phyloP scores from a whole-genome alignment of 345 rosid species.

The Eucalyptus cloeziana region DNA sequence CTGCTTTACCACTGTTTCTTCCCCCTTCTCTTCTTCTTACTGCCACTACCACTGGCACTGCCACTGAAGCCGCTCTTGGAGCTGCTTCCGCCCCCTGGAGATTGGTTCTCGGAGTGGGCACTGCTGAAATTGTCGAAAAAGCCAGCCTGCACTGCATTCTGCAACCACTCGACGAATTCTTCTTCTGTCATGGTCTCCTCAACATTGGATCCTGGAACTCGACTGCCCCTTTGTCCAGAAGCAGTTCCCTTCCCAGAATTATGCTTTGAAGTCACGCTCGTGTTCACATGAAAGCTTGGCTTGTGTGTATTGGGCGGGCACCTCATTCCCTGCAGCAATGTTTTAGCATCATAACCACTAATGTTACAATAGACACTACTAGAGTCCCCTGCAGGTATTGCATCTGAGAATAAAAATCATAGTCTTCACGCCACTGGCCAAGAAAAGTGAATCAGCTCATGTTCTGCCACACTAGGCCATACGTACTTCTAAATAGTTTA shows the following conservation, averaged over 20 bases:
- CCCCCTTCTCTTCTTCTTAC: conserved; percentile 68
- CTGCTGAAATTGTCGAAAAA: conserved; percentile 39
- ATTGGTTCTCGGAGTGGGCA: conserved; percentile 6
- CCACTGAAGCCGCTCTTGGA: conserved; percentile 16
- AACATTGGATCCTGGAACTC: conserved; percentile 29
- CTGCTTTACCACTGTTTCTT: conserved; percentile 66
- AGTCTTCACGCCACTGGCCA: neutral
- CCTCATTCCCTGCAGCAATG: conserved; percentile 79
- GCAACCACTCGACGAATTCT: conserved; percentile 80
- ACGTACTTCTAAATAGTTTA: neutral
- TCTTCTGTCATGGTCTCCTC: conserved; percentile 92
- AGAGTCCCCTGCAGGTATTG: neutral
- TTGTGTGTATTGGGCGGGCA: conserved; percentile 89
- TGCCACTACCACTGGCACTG: conserved; percentile 12
- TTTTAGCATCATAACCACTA: neutral
- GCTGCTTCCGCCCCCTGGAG: conserved; percentile 23
- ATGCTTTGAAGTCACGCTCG: conserved; percentile 49
- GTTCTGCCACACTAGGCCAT: neutral
- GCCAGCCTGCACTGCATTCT: conserved; percentile 79
- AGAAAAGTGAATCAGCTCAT: neutral
- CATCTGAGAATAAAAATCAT: neutral
- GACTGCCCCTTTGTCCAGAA: conserved; percentile 50
- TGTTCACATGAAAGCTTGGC: conserved; percentile 95
- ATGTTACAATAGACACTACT: neutral
- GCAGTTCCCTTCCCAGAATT: conserved; percentile 36